Conservation (phyloP, 495 filamentous ascomycete species). For the Podospora comata region DNA sequence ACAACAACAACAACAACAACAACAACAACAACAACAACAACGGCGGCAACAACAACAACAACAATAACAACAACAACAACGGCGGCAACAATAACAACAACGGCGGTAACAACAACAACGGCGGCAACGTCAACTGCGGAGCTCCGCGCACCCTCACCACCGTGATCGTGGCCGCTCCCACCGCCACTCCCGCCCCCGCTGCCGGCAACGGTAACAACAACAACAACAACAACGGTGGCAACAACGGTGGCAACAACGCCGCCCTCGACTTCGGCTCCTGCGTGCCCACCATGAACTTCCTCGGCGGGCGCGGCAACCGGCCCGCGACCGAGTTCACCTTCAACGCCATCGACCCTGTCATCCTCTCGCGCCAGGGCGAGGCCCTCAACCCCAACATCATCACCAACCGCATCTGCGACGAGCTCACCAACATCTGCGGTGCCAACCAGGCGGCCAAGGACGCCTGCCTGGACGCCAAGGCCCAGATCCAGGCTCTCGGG, state of each 20-base stretch:
- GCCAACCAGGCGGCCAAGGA: constrained; percentile 54
- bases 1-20: constrained; percentile 17
- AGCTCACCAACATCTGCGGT: constrained; percentile 55
- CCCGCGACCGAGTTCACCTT: constrained; percentile 51
- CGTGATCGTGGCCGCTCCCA: constrained; percentile 19
- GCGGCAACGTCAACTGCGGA: constrained; percentile 4
- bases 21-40: constrained; percentile 13
- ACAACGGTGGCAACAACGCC: constrained; percentile 27
- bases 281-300: constrained; percentile 54
- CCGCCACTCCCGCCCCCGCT: constrained; percentile 22
- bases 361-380: constrained; percentile 49
- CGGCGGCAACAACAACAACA: constrained; percentile 11
- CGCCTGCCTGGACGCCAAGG: constrained; percentile 44
- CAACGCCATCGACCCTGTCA: constrained; percentile 48
- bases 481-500: constrained; percentile 37
- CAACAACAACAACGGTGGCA: constrained; percentile 16
- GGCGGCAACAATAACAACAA: constrained; percentile 7
- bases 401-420: constrained; percentile 63
- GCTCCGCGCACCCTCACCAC: constrained; percentile 23
- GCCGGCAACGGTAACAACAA: constrained; percentile 9
- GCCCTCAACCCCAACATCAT: constrained; percentile 62
- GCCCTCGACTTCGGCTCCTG: constrained; percentile 52
- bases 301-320: constrained; percentile 46
- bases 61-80: constrained; percentile 15
- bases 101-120: constrained; percentile 6